phyloP scores from a whole-genome alignment of 768 basidiomycete species.

The Crucibulum laeve region DNA sequence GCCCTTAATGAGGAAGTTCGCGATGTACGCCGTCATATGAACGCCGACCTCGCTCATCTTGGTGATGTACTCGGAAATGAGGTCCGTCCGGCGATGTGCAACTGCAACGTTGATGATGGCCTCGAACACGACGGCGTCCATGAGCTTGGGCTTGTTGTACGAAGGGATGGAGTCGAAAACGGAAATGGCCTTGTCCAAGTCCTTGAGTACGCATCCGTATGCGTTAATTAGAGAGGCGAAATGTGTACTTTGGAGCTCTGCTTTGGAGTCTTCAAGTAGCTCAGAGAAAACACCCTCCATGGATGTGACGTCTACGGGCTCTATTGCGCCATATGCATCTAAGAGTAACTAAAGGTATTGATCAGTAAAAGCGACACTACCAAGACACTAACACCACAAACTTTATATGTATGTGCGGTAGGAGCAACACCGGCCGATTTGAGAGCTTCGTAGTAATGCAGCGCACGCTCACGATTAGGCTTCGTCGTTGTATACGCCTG shows the following conservation, averaged over 20 bases:
- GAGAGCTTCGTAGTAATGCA: slow-evolving; percentile 74
- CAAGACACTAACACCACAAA: slow-evolving; percentile 19
- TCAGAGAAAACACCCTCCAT: slow-evolving; percentile 70
- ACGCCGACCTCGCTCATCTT: slow-evolving; percentile 61
- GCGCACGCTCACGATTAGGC: slow-evolving; percentile 73
- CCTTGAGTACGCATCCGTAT: slow-evolving; percentile 74
- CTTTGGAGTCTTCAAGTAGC: slow-evolving; percentile 42
- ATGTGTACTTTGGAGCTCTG: slow-evolving; percentile 41
- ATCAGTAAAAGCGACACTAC: slow-evolving; percentile 7
- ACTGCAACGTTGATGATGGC: slow-evolving; percentile 85
- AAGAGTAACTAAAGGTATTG: slow-evolving; percentile 60
- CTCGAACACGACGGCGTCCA: slow-evolving; percentile 88
- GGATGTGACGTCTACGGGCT: slow-evolving; percentile 68
- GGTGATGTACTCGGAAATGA: slow-evolving; percentile 63
- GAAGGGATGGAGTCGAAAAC: slow-evolving; percentile 72
- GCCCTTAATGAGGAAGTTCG: slow-evolving; percentile 78
- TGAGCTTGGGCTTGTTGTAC: slow-evolving; percentile 33
- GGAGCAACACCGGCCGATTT: slow-evolving; percentile 57
- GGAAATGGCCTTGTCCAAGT: slow-evolving; percentile 71
- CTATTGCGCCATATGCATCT: slow-evolving; percentile 82
- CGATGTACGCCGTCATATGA: slow-evolving; percentile 93
- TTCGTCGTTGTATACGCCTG: slow-evolving; percentile 91
- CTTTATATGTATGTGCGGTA: slow-evolving; percentile 94
- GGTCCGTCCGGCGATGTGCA: slow-evolving; percentile 71
- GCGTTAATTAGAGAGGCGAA: slow-evolving; percentile 87